phyloP scores from a whole-genome alignment of 331 rosid species.

The Pyrus hybrid region DNA sequence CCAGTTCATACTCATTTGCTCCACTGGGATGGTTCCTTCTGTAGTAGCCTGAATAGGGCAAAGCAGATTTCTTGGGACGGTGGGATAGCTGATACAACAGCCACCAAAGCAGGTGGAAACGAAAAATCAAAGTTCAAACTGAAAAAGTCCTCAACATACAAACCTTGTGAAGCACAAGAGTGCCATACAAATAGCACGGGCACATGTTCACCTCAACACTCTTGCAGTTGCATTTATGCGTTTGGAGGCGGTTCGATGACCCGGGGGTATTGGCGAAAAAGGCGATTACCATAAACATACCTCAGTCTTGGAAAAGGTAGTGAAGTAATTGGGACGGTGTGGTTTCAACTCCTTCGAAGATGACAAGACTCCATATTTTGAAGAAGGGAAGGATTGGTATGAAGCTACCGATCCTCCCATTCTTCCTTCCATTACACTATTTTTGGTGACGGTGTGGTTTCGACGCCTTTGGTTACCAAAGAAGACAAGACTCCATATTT shows the following conservation, averaged over 20 bases:
- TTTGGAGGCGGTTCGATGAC: not conserved
- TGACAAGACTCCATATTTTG: conserved; percentile 26
- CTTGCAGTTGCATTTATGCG: not conserved
- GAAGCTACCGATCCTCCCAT: no score
- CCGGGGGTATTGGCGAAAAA: not conserved
- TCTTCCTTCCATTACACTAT: no score
- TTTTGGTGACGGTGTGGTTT: conserved; percentile 27
- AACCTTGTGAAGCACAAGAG: not conserved
- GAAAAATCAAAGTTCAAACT: not conserved
- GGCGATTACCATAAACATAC: not conserved
- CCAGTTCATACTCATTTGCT: no score
- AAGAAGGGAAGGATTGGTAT: no score
- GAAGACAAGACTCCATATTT: conserved; percentile 23
- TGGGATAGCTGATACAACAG: no score
- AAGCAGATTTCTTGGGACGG: no score
- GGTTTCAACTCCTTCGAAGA: conserved; percentile 33
- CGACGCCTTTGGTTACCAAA: conserved; percentile 32
- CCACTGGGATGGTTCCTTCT: no score
- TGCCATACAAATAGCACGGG: not conserved
- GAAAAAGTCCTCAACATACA: not conserved
- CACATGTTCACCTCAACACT: not conserved
- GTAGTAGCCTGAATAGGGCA: no score
- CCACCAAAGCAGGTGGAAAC: no score
- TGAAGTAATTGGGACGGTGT: conserved; percentile 44
- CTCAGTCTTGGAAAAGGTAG: conserved; percentile 37